Percentiles rank a stretch among this genome's conserved stretches.
These are phyloP conservation scores for Vaccinium darrowii DNA, from an alignment of 148 eudicot genomes.

Conservation along the genomic window DNA sequence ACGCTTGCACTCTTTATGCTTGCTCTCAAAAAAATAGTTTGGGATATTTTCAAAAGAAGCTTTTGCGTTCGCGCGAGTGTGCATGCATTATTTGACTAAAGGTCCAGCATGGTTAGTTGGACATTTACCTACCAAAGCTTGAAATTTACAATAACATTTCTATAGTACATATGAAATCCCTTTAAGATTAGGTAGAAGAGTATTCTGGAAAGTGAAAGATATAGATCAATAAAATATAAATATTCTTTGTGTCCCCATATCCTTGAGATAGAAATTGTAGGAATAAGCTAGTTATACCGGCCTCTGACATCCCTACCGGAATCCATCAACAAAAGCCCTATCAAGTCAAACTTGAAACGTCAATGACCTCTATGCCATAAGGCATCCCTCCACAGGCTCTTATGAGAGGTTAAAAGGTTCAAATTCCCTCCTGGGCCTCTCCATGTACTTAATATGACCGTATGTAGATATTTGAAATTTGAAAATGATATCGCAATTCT, in stretches of 20 bases:
- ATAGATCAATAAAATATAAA: not conserved
- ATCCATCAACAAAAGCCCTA: not conserved
- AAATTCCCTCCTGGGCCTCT: not conserved
- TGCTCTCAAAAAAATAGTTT: too few relatives aligned
- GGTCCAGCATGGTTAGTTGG: not conserved
- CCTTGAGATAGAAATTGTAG: not conserved
- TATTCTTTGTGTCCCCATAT: not conserved
- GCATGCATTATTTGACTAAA: too few relatives aligned
- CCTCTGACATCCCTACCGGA: not conserved
- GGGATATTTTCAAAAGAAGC: too few relatives aligned
- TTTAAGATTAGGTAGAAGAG: not conserved
- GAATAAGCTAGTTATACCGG: not conserved
- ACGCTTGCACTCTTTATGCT: too few relatives aligned
- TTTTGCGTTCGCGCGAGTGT: too few relatives aligned
- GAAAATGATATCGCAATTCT: not conserved
- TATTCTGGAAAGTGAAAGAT: not conserved
- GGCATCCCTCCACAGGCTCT: not conserved
- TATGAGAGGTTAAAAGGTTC: not conserved
- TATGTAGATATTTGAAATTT: not conserved
- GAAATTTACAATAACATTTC: not conserved
- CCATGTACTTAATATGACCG: not conserved
- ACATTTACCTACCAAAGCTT: not conserved
- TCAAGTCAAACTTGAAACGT: too few relatives aligned
- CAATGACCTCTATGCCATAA: too few relatives aligned
- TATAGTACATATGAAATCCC: not conserved